Conservation (phyloP, 2,329 filamentous ascomycete species). For the Penicillium sp. region DNA sequence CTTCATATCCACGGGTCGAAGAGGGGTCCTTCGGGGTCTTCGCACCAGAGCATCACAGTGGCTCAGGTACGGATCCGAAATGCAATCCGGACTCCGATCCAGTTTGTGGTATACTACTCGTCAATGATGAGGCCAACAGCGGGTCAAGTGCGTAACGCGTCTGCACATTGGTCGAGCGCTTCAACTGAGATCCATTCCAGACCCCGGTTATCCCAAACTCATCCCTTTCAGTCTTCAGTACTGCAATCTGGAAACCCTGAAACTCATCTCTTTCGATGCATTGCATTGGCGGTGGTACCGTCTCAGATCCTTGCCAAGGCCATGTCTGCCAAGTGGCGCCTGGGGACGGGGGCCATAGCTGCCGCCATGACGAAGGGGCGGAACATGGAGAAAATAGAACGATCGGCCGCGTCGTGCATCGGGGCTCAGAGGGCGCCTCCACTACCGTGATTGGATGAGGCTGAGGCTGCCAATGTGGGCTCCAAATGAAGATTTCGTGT, state of each 20-base stretch:
- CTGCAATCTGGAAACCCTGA: background rate
- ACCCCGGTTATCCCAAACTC: constrained; percentile 4
- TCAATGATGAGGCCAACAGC: constrained; percentile 13
- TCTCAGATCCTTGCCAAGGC: constrained; percentile 1
- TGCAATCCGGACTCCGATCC: constrained; percentile 8
- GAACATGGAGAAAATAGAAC: constrained; percentile 1
- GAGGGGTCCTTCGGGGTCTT: background rate
- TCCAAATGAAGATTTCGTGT: too few relatives aligned
- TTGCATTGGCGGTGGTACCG: background rate
- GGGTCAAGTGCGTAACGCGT: constrained; percentile 18
- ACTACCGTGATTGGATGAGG: constrained; percentile 4
- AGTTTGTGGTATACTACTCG: constrained; percentile 15
- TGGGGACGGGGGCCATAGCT: constrained; percentile 7
- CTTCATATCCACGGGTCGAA: background rate
- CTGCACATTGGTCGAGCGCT: constrained; percentile 14
- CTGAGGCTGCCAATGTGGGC: background rate
- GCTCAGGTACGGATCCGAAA: constrained; percentile 2
- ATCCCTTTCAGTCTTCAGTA: constrained; percentile 6
- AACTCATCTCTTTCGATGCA: background rate
- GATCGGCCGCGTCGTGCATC: constrained; percentile 14
- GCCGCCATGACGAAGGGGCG: constrained; percentile 19
- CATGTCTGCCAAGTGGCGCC: constrained; percentile 3
- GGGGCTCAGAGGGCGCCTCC: constrained; percentile 8
- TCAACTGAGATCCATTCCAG: constrained; percentile 12
- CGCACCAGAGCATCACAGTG: background rate